Base-by-base conservation (phyloP, 768 basidiomycete species). In the Leccinum olivaceopallidum region DNA sequence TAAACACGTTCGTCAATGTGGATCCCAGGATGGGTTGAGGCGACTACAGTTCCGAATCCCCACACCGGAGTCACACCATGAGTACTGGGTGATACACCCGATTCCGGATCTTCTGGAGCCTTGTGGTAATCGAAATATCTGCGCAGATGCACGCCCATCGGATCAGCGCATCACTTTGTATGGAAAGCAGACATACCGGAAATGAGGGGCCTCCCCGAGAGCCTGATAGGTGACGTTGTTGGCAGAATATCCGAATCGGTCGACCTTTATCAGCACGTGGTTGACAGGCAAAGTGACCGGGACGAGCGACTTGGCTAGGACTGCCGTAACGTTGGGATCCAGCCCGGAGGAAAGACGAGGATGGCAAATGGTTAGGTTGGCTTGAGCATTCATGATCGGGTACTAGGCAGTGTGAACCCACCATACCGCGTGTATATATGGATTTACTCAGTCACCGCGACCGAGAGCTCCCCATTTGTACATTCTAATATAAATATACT, bases 141-240 rank as follows among this genome's bases (percentile, higher is more conserved):
- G 59, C 74, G 75, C 3, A 79, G 67, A 61, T 36, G 36, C 18
- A 42, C 24, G 20, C 52, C 42, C 13, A 32, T 52, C 20, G 13
- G 34, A 36, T 60, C 28, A 48, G 30, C 12, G 30, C 16, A 28
- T 50, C 28, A 24, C 4, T 39, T 44, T 3, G 8, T 30, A 54
- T 36, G 13, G 22, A 42, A 54, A 26, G 30, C 2, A 48, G 20
- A 57, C 67, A 34, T 49, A 79, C 78, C 75, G 68, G 57, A 79
- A 80, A 60, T 79, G 75, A 26, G 77, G 69, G 34, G 67, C 71
- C 53, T 80, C 78, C n/a, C 78, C 78, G 10, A 79, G 72, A 8
- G 82, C 80, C 65, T 89, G 86, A 68, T 89, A 89, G 16, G 88
- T 87, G 20, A 89, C 62, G 65, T 89, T 89, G 69, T 89, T 89